Conservation (phyloP, 78 protist genomes). For the Tieghemostelium lacteum region DNA sequence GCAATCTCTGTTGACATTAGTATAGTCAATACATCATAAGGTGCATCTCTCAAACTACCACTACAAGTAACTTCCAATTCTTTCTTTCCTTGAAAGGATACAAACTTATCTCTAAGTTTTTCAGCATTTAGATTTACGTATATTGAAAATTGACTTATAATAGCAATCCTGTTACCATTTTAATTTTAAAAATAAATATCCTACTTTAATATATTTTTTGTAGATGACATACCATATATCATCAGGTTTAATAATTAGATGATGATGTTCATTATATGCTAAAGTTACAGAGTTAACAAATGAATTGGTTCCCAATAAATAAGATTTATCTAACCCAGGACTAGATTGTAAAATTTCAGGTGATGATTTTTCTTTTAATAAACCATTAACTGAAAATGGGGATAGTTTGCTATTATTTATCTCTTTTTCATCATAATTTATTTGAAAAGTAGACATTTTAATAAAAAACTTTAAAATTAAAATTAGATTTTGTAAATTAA, state of each 20-base stretch:
- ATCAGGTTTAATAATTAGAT: neutral
- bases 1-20: constrained; percentile 53
- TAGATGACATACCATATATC: no score
- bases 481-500: no score
- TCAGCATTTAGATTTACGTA: constrained; percentile 52
- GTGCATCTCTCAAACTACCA: constrained; percentile 26
- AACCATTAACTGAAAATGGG: no score
- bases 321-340: no score
- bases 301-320: constrained; percentile 1
- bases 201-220: no score
- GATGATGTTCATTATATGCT: neutral
- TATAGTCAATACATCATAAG: constrained; percentile 16
- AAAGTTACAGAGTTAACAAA: constrained; percentile 1
- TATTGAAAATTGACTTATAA: constrained; percentile 32
- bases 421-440: no score
- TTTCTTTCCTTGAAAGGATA: constrained; percentile 56
- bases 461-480: no score
- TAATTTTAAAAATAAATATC: no score
- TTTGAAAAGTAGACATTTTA: no score
- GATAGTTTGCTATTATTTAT: no score
- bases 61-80: constrained; percentile 1
- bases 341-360: no score
- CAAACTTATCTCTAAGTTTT: constrained; percentile 38
- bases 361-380: no score
- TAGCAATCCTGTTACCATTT: constrained; percentile 55